phyloP scores from a whole-genome alignment of 352 stramenopile species.

The Globisporangium lucens region DNA sequence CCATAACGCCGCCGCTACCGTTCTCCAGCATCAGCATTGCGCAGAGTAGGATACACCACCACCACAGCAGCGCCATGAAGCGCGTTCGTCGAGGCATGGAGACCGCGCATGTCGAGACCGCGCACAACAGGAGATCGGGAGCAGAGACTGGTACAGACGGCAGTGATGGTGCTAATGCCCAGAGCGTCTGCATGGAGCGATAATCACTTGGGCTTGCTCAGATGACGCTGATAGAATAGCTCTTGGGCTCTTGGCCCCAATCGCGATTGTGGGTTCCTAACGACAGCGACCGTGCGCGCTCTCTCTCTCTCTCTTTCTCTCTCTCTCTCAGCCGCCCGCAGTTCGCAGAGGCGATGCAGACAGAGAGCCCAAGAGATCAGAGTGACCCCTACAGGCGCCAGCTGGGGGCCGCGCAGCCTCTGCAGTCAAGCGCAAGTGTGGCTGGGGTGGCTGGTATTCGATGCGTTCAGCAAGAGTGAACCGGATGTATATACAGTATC shows the following conservation, averaged over 20 bases:
- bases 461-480: not conserved
- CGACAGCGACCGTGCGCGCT: not conserved
- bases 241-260: constrained; percentile 4
- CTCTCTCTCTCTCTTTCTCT: not conserved
- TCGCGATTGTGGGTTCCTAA: constrained; percentile 2
- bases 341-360: not conserved
- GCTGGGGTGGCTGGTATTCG: not conserved
- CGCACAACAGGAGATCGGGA: not conserved
- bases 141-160: not conserved
- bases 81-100: not conserved
- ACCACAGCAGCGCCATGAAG: not conserved
- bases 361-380: not conserved
- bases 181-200: constrained; percentile 1
- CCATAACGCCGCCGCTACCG: not conserved
- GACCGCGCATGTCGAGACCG: not conserved
- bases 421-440: not conserved
- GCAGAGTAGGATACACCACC: not conserved
- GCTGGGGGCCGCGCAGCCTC: constrained; percentile 1
- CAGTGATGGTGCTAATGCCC: not conserved
- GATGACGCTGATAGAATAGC: not conserved
- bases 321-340: not conserved
- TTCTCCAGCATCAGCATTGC: not conserved
- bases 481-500: not conserved
- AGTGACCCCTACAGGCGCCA: not conserved
- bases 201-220: not conserved